These are phyloP conservation scores for Didymosphaeria variabile DNA, from an alignment of 2,329 filamentous ascomycete genomes.

Conservation along the genomic window DNA sequence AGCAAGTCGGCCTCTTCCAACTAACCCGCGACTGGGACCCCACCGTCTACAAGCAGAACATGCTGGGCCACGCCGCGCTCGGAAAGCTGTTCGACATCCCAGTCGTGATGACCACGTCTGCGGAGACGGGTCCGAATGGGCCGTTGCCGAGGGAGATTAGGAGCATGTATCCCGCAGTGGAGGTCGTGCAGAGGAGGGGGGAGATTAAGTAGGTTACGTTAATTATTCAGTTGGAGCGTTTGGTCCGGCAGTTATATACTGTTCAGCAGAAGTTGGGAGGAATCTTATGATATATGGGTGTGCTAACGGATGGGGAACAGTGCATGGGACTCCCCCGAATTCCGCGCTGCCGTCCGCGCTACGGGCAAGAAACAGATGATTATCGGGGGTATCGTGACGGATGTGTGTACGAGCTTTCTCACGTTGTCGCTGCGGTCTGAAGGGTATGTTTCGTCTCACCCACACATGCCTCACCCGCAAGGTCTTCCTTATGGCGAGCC, in stretches of 20 bases:
- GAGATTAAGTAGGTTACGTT: conserved; percentile 71
- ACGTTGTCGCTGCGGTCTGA: conserved; percentile 73
- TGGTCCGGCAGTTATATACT: too few relatives aligned
- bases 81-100: conserved; percentile 73
- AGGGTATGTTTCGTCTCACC: conserved; percentile 50
- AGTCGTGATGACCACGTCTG: conserved; percentile 74
- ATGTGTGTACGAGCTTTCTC: conserved; percentile 78
- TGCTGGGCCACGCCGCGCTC: conserved; percentile 72
- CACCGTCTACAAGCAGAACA: conserved; percentile 70
- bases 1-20: conserved; percentile 67
- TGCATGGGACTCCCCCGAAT: conserved; percentile 78
- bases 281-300: neutral
- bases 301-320: conserved; percentile 17
- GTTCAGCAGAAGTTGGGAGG: too few relatives aligned
- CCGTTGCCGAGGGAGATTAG: conserved; percentile 73
- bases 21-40: conserved; percentile 72
- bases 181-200: conserved; percentile 72
- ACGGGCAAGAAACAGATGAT: conserved; percentile 75
- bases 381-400: conserved; percentile 75
- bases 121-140: conserved; percentile 75
- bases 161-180: conserved; percentile 71
- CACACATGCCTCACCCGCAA: too few relatives aligned
- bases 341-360: conserved; percentile 70
- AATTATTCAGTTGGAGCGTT: too few relatives aligned
- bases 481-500: too few relatives aligned